Conservation (phyloP, 176 grass and related monocot species). For the Echinochloa phyllopogon region DNA sequence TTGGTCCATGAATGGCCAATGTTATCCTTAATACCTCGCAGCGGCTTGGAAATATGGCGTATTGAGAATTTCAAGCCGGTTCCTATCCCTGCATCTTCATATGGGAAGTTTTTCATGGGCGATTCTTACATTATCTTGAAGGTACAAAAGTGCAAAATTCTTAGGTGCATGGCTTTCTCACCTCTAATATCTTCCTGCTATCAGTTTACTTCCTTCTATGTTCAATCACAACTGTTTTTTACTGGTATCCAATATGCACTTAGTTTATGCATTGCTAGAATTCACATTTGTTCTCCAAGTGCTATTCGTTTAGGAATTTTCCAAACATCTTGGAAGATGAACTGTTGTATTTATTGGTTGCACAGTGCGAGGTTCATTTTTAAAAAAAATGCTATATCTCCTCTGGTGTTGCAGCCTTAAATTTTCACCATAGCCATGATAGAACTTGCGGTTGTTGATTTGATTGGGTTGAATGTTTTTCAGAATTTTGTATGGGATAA, state of each 20-base stretch:
- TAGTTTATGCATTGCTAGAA: constrained; percentile 1
- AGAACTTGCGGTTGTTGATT: constrained; percentile 20
- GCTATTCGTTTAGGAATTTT: constrained; percentile 25
- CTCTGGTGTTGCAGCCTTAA: not conserved
- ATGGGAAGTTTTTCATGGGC: constrained; percentile 77
- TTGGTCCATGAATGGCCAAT: constrained; percentile 11
- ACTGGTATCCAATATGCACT: not conserved
- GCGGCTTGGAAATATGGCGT: constrained; percentile 79
- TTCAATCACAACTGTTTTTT: constrained; percentile 21
- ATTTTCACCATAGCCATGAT: constrained; percentile 18
- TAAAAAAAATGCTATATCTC: constrained; percentile 5
- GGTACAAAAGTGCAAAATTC: constrained; percentile 46
- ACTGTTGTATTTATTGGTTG: constrained; percentile 8
- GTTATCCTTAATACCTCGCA: constrained; percentile 41
- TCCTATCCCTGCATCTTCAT: constrained; percentile 58
- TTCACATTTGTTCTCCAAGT: not conserved
- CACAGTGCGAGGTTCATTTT: constrained; percentile 13
- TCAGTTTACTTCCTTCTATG: not conserved
- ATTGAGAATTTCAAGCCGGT: constrained; percentile 76
- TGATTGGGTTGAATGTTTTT: not conserved
- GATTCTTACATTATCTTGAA: constrained; percentile 84
- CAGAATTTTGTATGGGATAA: constrained; percentile 7
- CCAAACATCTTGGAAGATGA: not conserved
- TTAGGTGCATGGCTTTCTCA: not conserved
- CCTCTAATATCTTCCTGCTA: constrained; percentile 14